Evolutionary conservation across 768 basidiomycete genomes (phyloP).

Genomic region (Serendipita indica): DNA sequence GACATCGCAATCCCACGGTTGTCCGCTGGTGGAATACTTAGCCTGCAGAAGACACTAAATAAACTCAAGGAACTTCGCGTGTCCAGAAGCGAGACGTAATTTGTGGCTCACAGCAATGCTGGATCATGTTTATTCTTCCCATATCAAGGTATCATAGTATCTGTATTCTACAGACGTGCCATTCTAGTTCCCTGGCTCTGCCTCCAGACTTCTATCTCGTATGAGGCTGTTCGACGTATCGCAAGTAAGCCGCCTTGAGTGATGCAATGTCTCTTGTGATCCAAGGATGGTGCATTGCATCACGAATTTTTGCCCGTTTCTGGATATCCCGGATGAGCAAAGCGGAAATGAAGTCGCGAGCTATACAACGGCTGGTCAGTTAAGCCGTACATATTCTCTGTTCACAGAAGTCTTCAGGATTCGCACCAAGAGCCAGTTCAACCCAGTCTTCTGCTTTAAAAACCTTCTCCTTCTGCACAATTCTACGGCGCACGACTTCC

Average conservation of each 20-base stretch:
- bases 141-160: too few relatives aligned
- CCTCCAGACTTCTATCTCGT: not conserved
- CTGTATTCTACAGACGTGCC: too few relatives aligned
- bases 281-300: constrained; percentile 51
- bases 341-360: constrained; percentile 40
- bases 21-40: constrained; percentile 65
- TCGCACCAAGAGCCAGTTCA: constrained; percentile 40
- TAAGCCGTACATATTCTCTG: too few relatives aligned
- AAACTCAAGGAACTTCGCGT: constrained; percentile 36
- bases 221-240: constrained; percentile 15
- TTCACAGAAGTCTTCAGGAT: not conserved
- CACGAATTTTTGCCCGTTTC: constrained; percentile 46
- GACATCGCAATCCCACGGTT: constrained; percentile 57
- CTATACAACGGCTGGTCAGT: too few relatives aligned
- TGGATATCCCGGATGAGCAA: constrained; percentile 45
- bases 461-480: constrained; percentile 42
- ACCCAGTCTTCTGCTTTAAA: constrained; percentile 45
- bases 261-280: constrained; percentile 46
- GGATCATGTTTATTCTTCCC: too few relatives aligned
- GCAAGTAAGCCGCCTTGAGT: constrained; percentile 45
- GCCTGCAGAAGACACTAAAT: constrained; percentile 55
- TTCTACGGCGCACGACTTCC: constrained; percentile 49
- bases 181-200: too few relatives aligned
- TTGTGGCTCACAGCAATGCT: not conserved
- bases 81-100: not conserved